Percentiles rank a stretch among this genome's conserved stretches.
These are phyloP conservation scores for Coniferiporia sulphurascens DNA, from an alignment of 1,284 basidiomycete species.

Conservation along the genomic window DNA sequence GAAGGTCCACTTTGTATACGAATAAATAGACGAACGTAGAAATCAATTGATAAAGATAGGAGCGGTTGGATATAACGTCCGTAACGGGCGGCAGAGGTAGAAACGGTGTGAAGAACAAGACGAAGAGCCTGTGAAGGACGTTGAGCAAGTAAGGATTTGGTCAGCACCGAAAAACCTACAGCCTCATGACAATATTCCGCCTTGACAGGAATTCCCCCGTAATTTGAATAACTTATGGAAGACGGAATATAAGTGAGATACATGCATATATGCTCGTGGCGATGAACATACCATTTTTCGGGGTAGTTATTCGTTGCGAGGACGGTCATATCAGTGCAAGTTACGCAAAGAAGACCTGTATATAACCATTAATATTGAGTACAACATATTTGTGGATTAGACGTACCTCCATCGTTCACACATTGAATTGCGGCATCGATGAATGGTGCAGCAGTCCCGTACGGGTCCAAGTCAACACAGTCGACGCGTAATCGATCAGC, in stretches of 20 bases:
- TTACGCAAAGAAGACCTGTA: conserved; percentile 86
- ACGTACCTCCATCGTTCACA: conserved; percentile 76
- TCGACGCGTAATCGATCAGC: conserved; percentile 75
- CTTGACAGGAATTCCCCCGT: conserved; percentile 90
- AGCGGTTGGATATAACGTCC: conserved; percentile 89
- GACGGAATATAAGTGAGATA: neutral
- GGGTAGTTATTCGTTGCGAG: conserved; percentile 93
- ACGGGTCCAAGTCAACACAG: conserved; percentile 95
- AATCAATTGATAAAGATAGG: conserved; percentile 94
- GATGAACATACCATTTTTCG: conserved; percentile 81
- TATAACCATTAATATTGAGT: neutral
- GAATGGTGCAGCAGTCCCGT: conserved; percentile 96
- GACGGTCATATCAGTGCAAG: conserved; percentile 94
- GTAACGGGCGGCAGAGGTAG: conserved; percentile 86
- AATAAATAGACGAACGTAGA: conserved; percentile 93
- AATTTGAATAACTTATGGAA: conserved; percentile 78
- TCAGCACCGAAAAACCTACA: conserved; percentile 38
- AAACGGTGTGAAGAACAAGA: conserved; percentile 82
- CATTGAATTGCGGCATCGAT: conserved; percentile 95
- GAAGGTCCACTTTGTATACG: conserved; percentile 70
- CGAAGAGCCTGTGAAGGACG: conserved; percentile 64
- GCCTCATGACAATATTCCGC: conserved; percentile 94
- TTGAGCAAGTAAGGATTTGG: neutral
- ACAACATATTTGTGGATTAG: conserved; percentile 18
- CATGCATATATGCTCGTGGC: neutral